phyloP scores from a whole-genome alignment of 352 stramenopile species.

The Phytophthora citricola region DNA sequence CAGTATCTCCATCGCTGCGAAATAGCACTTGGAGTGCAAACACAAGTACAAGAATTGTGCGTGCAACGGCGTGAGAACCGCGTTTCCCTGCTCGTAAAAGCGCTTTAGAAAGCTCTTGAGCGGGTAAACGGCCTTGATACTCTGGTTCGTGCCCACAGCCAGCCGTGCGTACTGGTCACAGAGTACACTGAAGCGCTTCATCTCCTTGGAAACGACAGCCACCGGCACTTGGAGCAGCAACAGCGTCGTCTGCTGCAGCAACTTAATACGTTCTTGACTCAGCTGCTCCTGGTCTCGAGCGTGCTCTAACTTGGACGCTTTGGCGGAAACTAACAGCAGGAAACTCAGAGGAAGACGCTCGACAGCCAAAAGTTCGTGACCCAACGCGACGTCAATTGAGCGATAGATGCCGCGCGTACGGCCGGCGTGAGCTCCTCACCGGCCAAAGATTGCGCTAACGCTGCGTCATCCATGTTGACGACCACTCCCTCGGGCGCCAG shows the following conservation, averaged over 20 bases:
- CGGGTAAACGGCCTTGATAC: slow-evolving; percentile 70
- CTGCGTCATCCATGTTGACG: slow-evolving; percentile 48
- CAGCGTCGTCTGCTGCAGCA: slow-evolving; percentile 57
- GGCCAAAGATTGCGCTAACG: slow-evolving; percentile 48
- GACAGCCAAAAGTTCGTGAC: slow-evolving; percentile 53
- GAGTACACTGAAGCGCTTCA: slow-evolving; percentile 64
- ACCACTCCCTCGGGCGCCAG: slow-evolving; percentile 41
- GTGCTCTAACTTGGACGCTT: slow-evolving; percentile 65
- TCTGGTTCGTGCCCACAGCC: slow-evolving; percentile 58
- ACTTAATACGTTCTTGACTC: slow-evolving; percentile 17
- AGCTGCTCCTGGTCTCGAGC: slow-evolving; percentile 34
- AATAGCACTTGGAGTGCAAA: slow-evolving; percentile 83
- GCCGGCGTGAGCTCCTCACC: slow-evolving; percentile 56
- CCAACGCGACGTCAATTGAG: slow-evolving; percentile 64
- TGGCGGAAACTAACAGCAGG: slow-evolving; percentile 55
- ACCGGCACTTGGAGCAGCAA: slow-evolving; percentile 61
- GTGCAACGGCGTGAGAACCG: slow-evolving; percentile 69
- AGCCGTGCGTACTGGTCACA: slow-evolving; percentile 56
- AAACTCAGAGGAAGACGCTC: slow-evolving; percentile 59
- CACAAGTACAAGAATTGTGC: slow-evolving; percentile 83
- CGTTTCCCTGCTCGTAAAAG: slow-evolving; percentile 65
- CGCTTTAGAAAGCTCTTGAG: slow-evolving; percentile 72
- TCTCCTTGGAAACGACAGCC: slow-evolving; percentile 59
- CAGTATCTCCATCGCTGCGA: slow-evolving; percentile 69
- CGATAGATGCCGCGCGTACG: slow-evolving; percentile 56